phyloP scores from a whole-genome alignment of 2,329 filamentous ascomycete genomes.

The Niveomyces coronatus region DNA sequence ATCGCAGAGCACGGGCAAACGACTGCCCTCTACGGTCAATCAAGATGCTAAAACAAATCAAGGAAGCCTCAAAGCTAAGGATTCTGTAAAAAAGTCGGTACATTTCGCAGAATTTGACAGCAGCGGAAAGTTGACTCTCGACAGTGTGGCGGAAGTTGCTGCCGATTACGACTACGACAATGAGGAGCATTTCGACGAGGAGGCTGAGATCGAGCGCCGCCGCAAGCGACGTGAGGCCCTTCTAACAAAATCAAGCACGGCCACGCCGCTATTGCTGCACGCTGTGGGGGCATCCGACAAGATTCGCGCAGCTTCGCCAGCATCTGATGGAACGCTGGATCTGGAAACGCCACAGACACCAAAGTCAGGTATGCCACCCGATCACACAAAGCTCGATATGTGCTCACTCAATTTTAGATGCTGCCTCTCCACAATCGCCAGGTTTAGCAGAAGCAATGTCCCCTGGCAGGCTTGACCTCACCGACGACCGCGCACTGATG shows the following conservation, averaged over 20 bases:
- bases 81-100: conserved; percentile 1
- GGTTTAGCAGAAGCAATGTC: conserved; percentile 42
- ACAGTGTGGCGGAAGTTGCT: conserved; percentile 17
- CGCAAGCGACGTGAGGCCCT: conserved; percentile 78
- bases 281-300: conserved; percentile 56
- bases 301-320: conserved; percentile 41
- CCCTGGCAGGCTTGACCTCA: conserved; percentile 50
- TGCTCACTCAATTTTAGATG: conserved; percentile 21
- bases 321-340: conserved; percentile 14
- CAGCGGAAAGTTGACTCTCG: conserved; percentile 1
- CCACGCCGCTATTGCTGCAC: conserved; percentile 65
- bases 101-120: conserved; percentile 7
- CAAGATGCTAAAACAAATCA: conserved; percentile 58
- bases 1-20: conserved; percentile 51
- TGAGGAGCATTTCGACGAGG: conserved; percentile 62
- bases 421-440: conserved; percentile 32
- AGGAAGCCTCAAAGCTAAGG: conserved; percentile 26
- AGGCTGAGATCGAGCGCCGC: conserved; percentile 73
- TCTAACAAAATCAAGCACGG: conserved; percentile 68
- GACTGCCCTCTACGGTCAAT: conserved; percentile 48
- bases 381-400: neutral
- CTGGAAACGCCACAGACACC: conserved; percentile 37
- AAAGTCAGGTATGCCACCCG: conserved; percentile 30
- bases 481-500: conserved; percentile 57
- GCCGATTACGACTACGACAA: conserved; percentile 38